phyloP scores from a whole-genome alignment of 192 early-diverging fungal genomes.

The Linnemannia exigua region DNA sequence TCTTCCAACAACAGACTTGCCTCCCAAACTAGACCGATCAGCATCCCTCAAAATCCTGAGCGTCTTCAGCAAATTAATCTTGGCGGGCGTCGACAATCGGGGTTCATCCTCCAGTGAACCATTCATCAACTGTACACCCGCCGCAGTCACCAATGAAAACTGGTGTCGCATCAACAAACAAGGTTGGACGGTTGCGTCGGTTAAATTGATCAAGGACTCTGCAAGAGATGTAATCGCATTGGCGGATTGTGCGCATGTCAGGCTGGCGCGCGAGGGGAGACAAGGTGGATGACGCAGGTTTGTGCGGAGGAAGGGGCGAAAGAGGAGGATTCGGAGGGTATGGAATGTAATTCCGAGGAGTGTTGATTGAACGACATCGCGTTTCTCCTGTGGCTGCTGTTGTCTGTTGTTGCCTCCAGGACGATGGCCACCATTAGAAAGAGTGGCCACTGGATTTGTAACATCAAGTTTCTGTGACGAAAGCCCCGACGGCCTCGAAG shows the following conservation, averaged over 20 bases:
- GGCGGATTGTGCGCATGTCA: slow-evolving; percentile 48
- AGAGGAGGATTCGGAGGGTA: slow-evolving; percentile 44
- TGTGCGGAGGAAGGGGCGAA: slow-evolving; percentile 46
- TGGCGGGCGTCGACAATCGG: slow-evolving; percentile 47
- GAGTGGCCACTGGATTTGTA: not conserved
- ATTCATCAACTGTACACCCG: slow-evolving; percentile 50
- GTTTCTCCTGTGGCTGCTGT: slow-evolving; percentile 19
- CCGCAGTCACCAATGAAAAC: slow-evolving; percentile 48
- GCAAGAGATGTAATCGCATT: slow-evolving; percentile 51
- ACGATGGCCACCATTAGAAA: not conserved
- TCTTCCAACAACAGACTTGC: not conserved
- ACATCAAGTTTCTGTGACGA: not conserved
- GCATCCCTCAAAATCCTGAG: slow-evolving; percentile 51
- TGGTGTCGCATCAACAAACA: slow-evolving; percentile 55
- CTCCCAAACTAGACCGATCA: slow-evolving; percentile 41
- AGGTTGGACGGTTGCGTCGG: slow-evolving; percentile 32
- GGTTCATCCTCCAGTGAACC: slow-evolving; percentile 50
- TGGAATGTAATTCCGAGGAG: slow-evolving; percentile 46
- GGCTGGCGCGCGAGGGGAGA: slow-evolving; percentile 35
- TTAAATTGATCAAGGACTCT: slow-evolving; percentile 41
- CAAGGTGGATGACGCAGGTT: slow-evolving; percentile 55
- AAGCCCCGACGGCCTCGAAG: not conserved
- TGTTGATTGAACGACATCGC: slow-evolving; percentile 47
- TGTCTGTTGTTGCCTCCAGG: not conserved
- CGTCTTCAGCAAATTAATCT: slow-evolving; percentile 53